Evolutionary conservation across 768 basidiomycete genomes (phyloP).

Genomic region (Clathrus columnatus): DNA sequence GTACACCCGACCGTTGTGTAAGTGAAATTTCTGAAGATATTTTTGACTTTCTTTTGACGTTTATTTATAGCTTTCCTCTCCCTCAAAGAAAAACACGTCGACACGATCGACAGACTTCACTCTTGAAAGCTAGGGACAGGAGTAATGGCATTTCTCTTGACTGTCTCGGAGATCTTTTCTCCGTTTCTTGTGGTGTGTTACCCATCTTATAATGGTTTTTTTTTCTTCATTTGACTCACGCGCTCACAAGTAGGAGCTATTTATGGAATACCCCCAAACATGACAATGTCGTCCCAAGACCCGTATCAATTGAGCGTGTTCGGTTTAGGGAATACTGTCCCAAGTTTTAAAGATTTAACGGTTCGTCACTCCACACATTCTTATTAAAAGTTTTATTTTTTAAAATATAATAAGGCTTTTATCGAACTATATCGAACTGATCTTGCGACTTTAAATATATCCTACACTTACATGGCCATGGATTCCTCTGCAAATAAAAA

Average conservation of each 20-base stretch:
- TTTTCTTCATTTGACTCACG: neutral
- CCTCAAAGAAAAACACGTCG: neutral
- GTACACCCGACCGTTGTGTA: neutral
- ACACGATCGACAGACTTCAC: neutral
- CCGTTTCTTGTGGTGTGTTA: neutral
- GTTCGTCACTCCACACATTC: neutral
- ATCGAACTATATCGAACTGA: neutral
- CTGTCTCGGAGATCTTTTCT: neutral
- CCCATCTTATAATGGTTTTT: neutral
- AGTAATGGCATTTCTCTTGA: neutral
- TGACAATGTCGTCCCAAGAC: neutral
- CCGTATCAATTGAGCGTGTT: neutral
- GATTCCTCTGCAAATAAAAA: neutral
- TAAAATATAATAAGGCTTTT: neutral
- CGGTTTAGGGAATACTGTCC: neutral
- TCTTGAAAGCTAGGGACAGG: neutral
- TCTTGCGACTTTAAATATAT: neutral
- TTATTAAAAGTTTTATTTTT: neutral
- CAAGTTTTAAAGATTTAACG: neutral
- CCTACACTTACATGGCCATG: neutral
- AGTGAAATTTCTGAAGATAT: neutral
- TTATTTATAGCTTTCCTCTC: neutral
- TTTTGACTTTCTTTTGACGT: neutral
- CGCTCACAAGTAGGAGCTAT: neutral
- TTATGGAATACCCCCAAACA: neutral